Percentiles rank a stretch among this genome's conserved stretches.
These are phyloP conservation scores for Plectosphaerella cucumerina DNA, from an alignment of 2,329 filamentous ascomycete species.

Conservation along the genomic window DNA sequence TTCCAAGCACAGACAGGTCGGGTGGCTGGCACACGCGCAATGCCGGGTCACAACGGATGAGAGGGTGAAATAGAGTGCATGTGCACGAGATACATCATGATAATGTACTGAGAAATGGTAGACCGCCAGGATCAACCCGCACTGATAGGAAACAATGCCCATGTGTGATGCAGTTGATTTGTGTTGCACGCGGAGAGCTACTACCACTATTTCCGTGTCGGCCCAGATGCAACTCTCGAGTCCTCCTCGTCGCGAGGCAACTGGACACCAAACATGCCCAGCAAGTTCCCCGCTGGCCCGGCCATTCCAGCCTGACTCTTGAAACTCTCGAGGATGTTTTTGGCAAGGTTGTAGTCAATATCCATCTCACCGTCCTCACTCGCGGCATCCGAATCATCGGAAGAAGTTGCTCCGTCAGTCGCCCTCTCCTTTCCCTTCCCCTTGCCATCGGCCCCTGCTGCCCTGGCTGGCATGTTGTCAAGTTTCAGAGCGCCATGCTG, in stretches of 20 bases:
- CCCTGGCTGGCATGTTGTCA: conserved; percentile 30
- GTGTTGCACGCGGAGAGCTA: too few relatives aligned
- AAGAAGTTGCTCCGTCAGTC: conserved; percentile 16
- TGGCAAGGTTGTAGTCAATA: conserved; percentile 82
- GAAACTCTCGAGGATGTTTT: conserved; percentile 88
- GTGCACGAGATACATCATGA: too few relatives aligned
- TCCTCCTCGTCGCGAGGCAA: conserved; percentile 76
- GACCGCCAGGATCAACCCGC: too few relatives aligned
- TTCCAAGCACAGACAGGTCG: too few relatives aligned
- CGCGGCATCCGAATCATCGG: conserved; percentile 33
- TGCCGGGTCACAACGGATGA: too few relatives aligned
- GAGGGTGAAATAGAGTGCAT: too few relatives aligned
- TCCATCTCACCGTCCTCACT: conserved; percentile 59
- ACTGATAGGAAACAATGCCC: too few relatives aligned
- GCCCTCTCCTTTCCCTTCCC: conserved; percentile 2
- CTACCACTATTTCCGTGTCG: too few relatives aligned
- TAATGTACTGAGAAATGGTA: too few relatives aligned
- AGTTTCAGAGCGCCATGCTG: conserved; percentile 62
- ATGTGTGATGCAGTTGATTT: too few relatives aligned
- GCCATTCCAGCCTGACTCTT: conserved; percentile 83
- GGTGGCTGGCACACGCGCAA: too few relatives aligned
- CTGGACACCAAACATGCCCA: conserved; percentile 79
- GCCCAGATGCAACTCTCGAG: conserved; percentile 20
- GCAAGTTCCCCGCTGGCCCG: conserved; percentile 82
- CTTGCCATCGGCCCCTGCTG: conserved; percentile 20